phyloP scores from a whole-genome alignment of 2,329 filamentous ascomycete genomes.

The Metarhizium album region DNA sequence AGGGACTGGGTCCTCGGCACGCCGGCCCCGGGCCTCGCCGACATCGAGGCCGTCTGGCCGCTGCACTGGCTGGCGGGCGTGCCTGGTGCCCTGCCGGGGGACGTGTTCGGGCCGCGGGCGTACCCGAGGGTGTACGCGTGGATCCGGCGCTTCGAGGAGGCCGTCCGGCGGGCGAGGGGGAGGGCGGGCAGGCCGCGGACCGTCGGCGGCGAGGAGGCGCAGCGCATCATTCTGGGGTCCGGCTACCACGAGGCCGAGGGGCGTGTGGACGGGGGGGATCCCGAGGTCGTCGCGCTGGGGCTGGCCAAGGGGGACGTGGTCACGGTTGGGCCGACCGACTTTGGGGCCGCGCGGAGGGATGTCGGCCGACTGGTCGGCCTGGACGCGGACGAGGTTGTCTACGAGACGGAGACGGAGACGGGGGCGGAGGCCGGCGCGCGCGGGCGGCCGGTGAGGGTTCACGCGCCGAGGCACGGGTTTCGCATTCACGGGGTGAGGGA shows the following conservation, averaged over 20 bases:
- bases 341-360: conserved; percentile 48
- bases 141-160: conserved; percentile 48
- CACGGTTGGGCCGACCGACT: conserved; percentile 51
- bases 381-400: conserved; percentile 42
- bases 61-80: conserved; percentile 54
- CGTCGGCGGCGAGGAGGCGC: conserved; percentile 44
- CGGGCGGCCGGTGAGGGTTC: conserved; percentile 35
- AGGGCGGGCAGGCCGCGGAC: conserved; percentile 23
- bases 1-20: conserved; percentile 51
- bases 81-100: conserved; percentile 41
- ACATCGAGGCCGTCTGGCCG: conserved; percentile 60
- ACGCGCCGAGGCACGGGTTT: conserved; percentile 52
- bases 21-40: conserved; percentile 43
- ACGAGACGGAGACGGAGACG: conserved; percentile 38
- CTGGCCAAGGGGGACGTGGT: conserved; percentile 44
- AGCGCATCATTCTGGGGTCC: conserved; percentile 32
- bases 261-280: conserved; percentile 38
- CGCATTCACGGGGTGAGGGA: conserved; percentile 25
- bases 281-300: conserved; percentile 29
- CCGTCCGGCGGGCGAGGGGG: conserved; percentile 31
- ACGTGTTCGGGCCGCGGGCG: conserved; percentile 36
- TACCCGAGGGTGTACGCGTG: conserved; percentile 55
- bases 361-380: conserved; percentile 43
- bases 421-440: too few relatives aligned
- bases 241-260: conserved; percentile 34